phyloP scores from a whole-genome alignment of 2,329 filamentous ascomycete species.

The Exophiala alcalophila region DNA sequence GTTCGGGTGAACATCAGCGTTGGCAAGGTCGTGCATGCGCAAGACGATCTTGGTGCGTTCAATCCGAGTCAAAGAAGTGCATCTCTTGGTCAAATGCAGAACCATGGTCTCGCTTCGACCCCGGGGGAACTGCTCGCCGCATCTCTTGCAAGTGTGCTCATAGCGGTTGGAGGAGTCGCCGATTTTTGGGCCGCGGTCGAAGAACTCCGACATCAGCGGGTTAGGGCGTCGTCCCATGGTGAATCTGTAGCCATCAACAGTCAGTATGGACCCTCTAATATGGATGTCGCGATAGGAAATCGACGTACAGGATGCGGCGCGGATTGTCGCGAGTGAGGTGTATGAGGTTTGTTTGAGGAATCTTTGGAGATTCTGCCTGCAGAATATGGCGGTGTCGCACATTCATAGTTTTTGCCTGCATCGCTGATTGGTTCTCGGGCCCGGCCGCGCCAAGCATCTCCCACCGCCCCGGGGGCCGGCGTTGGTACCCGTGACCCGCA shows the following conservation, averaged over 20 bases:
- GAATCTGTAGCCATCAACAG: constrained; percentile 4
- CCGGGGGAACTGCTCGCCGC: constrained; percentile 85
- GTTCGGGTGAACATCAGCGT: constrained; percentile 33
- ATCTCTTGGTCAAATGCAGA: constrained; percentile 81
- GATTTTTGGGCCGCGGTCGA: constrained; percentile 80
- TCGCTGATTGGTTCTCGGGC: no score
- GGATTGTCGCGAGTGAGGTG: no score
- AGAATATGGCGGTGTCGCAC: no score
- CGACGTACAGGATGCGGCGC: no score
- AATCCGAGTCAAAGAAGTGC: constrained; percentile 69
- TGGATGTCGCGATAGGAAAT: constrained; percentile 7
- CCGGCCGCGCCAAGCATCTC: no score
- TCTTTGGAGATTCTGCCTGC: no score
- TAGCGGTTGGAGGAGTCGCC: constrained; percentile 89
- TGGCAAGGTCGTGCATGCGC: constrained; percentile 67
- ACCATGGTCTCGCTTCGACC: constrained; percentile 80
- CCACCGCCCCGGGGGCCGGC: no score
- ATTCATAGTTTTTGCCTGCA: no score
- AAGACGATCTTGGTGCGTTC: constrained; percentile 74
- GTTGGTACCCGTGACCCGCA: no score
- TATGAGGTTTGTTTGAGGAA: no score
- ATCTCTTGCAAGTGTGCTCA: constrained; percentile 83
- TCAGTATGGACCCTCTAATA: constrained; percentile 9
- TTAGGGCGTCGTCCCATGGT: constrained; percentile 81
- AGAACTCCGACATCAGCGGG: constrained; percentile 81